Conservation (phyloP, 495 filamentous ascomycete genomes). For the Talaromyces ruber region DNA sequence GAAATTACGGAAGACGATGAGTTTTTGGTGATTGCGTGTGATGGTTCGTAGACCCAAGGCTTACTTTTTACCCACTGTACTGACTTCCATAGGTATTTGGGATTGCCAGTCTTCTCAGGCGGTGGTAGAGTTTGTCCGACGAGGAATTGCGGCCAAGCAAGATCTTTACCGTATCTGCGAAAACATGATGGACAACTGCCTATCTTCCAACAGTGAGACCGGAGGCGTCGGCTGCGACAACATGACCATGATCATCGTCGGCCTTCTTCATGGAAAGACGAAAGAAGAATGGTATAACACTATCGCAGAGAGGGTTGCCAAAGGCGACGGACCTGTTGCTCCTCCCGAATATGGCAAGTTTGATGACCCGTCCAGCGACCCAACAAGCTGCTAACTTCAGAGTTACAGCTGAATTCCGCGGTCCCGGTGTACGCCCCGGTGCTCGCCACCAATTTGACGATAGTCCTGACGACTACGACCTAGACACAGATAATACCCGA, state of each 20-base stretch:
- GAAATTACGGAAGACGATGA: slow-evolving; percentile 90
- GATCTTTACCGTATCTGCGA: slow-evolving; percentile 88
- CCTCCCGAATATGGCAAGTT: slow-evolving; percentile 98
- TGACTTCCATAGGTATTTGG: slow-evolving; percentile 74
- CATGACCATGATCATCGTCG: slow-evolving; percentile 96
- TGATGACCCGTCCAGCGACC: slow-evolving; percentile 38
- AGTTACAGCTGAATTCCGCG: slow-evolving; percentile 86
- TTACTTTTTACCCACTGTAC: background rate
- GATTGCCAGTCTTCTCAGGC: slow-evolving; percentile 98
- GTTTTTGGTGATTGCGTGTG: slow-evolving; percentile 93
- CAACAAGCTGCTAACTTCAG: slow-evolving; percentile 41
- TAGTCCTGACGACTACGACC: slow-evolving; percentile 85
- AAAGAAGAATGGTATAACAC: slow-evolving; percentile 98
- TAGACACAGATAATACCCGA: slow-evolving; percentile 55
- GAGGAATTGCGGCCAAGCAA: slow-evolving; percentile 93
- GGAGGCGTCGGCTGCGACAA: slow-evolving; percentile 98
- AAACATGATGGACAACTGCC: slow-evolving; percentile 99
- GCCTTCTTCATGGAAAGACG: slow-evolving; percentile 77
- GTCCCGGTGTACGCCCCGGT: slow-evolving; percentile 75
- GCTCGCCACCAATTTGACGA: slow-evolving; percentile 84
- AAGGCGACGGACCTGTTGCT: slow-evolving; percentile 96
- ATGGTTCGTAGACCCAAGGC: slow-evolving; percentile 53
- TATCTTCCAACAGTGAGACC: slow-evolving; percentile 94
- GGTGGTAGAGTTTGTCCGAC: slow-evolving; percentile 91
- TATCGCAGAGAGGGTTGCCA: slow-evolving; percentile 87